A percentile compares a stretch with the other conserved stretches of the same genome.
Conservation (phyloP, 345 rosid species). For the Sisymbrium irio region DNA sequence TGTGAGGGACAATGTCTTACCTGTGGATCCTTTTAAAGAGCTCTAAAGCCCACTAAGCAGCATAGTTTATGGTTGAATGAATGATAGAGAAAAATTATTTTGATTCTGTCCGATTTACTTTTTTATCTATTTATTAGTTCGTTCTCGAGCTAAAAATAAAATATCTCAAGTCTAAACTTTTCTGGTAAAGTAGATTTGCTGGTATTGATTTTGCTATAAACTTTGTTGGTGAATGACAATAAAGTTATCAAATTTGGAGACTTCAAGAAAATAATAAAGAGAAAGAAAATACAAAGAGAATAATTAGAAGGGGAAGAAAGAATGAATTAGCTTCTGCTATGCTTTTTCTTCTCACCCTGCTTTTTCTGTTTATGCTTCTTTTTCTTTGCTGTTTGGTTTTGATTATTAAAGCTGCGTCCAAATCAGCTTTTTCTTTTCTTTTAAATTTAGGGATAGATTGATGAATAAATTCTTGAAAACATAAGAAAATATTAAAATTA, state of each 20-base stretch:
- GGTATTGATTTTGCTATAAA: not conserved
- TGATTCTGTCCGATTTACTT: not conserved
- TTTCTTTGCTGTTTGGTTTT: constrained; percentile 30
- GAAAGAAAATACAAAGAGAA: constrained; percentile 21
- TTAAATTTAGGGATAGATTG: not conserved
- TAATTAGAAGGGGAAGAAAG: constrained; percentile 26
- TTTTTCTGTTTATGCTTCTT: constrained; percentile 24
- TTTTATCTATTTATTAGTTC: not conserved
- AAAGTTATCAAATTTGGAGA: constrained; percentile 22
- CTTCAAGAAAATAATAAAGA: not conserved
- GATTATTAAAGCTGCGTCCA: constrained; percentile 17
- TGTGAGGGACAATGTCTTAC: not conserved
- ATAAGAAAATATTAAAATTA: not conserved
- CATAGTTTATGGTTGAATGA: too few species aligned
- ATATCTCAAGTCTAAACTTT: not conserved
- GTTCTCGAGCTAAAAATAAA: not conserved
- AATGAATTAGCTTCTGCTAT: constrained; percentile 24
- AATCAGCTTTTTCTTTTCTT: constrained; percentile 18
- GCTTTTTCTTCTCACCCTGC: constrained; percentile 10
- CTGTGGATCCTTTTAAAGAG: not conserved
- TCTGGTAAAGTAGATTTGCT: constrained; percentile 13
- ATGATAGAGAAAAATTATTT: not conserved
- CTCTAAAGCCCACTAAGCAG: constrained; percentile 5
- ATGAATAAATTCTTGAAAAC: constrained; percentile 15
- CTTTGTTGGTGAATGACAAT: constrained; percentile 8